phyloP scores from a whole-genome alignment of 495 filamentous ascomycete genomes.

The Podospora appendiculata region DNA sequence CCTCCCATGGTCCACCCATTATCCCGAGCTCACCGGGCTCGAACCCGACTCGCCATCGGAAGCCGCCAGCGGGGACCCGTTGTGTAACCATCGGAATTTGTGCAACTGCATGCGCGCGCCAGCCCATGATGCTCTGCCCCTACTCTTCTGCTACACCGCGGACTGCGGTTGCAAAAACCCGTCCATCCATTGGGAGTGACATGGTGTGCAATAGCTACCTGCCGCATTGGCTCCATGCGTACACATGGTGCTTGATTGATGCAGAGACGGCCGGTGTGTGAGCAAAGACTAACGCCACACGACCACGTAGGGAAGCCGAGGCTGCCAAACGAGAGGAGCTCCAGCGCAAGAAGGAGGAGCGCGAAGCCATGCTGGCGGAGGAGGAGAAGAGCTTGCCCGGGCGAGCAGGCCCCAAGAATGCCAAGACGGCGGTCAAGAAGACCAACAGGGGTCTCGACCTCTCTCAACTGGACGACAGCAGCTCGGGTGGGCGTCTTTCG shows the following conservation, averaged over 20 bases:
- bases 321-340: conserved; percentile 80
- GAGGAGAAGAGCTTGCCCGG: conserved; percentile 68
- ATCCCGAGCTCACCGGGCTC: background rate
- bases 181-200: too few relatives aligned
- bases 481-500: conserved; percentile 27
- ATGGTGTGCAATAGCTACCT: too few relatives aligned
- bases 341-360: conserved; percentile 82
- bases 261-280: background rate
- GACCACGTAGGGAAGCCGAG: conserved; percentile 59
- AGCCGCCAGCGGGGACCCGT: background rate
- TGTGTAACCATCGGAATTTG: background rate
- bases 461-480: conserved; percentile 55
- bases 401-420: conserved; percentile 52
- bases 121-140: background rate
- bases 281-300: background rate
- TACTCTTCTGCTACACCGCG: too few relatives aligned
- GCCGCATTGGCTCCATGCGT: too few relatives aligned
- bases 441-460: conserved; percentile 56
- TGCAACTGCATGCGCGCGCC: background rate
- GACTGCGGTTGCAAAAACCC: too few relatives aligned
- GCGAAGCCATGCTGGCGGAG: conserved; percentile 70
- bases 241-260: background rate
- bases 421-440: conserved; percentile 60
- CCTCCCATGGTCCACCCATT: too few relatives aligned
- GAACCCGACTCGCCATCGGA: conserved; percentile 1